Evolutionary conservation across 2,329 filamentous ascomycete species (phyloP), one percentile per base, ranked within the genome.

Genomic region (Aureobasidium sp.): DNA sequence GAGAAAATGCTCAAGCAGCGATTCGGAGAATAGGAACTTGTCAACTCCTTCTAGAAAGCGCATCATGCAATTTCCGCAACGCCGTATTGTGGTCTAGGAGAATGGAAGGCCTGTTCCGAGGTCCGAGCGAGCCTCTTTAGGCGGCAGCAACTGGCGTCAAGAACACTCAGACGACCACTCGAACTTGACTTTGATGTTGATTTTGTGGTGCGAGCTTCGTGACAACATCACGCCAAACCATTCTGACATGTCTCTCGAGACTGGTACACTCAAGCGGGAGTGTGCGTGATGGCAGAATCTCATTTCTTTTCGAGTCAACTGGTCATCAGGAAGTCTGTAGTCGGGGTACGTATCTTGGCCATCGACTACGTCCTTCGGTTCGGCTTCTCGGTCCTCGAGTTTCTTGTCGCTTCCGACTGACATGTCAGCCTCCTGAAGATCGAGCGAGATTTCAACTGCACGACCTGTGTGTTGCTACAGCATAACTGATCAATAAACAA

Each of bases 31-130:
- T 36, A 39, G 42, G 27, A 29, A 37, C 39, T 7, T 31, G 37
- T 31, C 17, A 25, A 15, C 14, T 29, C 42, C 36, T 48, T 42
- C 42, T 39, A 48, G 42, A 58, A 58, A 12, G 22, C 22, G 42
- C 47, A 58, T 48, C 55, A 47, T 47, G 20, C 14, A 39, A 58
- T 58, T 48, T 58, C 55, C 55, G 53, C 53, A 45, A 14, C 6
- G 37, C 53, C 53, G 41, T 45, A 14, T 25, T 45, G 53, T 57
- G 53, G 53, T 45, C 41, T 20, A 22, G 29, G 22, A 42, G 55
- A n/a, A 45, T 31, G 41, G 31, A 47, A 39, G 42, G 55, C 42
- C 55, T 58, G 25, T 58, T 37, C 55, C 31, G 42, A 22, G 20
- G 55, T 48, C 55, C 55, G 34, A 58, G 55, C 55, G 27, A 31